phyloP scores from a whole-genome alignment of 2,329 filamentous ascomycete species.

The Helotiales sp. region DNA sequence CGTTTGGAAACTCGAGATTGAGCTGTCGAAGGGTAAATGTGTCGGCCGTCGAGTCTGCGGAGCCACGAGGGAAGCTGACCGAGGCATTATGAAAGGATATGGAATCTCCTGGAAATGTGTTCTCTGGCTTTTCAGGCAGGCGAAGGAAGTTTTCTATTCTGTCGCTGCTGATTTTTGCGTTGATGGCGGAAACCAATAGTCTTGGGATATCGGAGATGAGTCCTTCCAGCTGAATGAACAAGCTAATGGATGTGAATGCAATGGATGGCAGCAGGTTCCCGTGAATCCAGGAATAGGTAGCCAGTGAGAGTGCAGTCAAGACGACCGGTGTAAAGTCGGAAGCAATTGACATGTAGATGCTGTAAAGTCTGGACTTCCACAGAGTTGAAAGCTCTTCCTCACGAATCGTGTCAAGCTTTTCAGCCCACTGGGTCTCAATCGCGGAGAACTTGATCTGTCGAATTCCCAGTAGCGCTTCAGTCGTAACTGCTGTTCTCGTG shows the following conservation, averaged over 20 bases:
- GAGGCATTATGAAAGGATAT: conserved; percentile 69
- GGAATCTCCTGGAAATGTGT: conserved; percentile 58
- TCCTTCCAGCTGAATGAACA: conserved; percentile 73
- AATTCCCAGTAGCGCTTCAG: conserved; percentile 76
- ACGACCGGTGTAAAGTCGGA: conserved; percentile 75
- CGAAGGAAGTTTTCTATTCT: conserved; percentile 74
- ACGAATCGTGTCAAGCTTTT: conserved; percentile 66
- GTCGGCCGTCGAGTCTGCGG: conserved; percentile 44
- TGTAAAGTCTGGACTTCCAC: conserved; percentile 51
- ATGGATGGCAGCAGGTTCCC: conserved; percentile 69
- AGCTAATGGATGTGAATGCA: conserved; percentile 76
- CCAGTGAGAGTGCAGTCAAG: conserved; percentile 71
- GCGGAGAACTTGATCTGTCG: conserved; percentile 84
- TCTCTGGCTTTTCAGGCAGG: conserved; percentile 63
- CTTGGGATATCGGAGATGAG: conserved; percentile 73
- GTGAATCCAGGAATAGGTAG: conserved; percentile 67
- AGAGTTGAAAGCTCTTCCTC: conserved; percentile 69
- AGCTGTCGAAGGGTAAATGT: conserved; percentile 69
- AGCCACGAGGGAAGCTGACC: conserved; percentile 61
- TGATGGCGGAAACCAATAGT: conserved; percentile 68
- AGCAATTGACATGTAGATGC: conserved; percentile 41
- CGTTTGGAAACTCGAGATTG: conserved; percentile 67
- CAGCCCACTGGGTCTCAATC: conserved; percentile 75
- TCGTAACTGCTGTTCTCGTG: conserved; percentile 73
- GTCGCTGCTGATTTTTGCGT: conserved; percentile 72